These are phyloP conservation scores for Hirschfeldia incana DNA, from an alignment of 345 rosid genomes.

Conservation along the genomic window DNA sequence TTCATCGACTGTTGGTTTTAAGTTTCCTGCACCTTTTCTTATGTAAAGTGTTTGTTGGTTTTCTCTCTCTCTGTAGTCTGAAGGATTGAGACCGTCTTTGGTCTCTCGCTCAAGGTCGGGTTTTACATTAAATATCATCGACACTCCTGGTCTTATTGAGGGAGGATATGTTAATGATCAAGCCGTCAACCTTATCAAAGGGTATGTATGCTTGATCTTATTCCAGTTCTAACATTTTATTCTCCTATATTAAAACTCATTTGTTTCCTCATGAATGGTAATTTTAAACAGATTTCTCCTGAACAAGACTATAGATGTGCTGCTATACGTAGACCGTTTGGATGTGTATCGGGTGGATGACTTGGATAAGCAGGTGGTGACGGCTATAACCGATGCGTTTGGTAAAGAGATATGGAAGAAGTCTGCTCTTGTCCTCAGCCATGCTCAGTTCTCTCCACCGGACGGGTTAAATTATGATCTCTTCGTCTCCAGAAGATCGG, in stretches of 20 bases:
- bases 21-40: neutral
- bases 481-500: slow-evolving; percentile 66
- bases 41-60: slow-evolving; percentile 17
- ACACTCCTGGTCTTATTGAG: slow-evolving; percentile 85
- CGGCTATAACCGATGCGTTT: slow-evolving; percentile 74
- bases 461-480: slow-evolving; percentile 69
- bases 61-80: slow-evolving; percentile 49
- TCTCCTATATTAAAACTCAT: slow-evolving; percentile 17
- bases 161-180: slow-evolving; percentile 86
- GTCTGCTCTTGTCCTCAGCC: slow-evolving; percentile 78
- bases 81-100: slow-evolving; percentile 67
- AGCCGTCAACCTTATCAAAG: slow-evolving; percentile 68
- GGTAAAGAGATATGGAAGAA: slow-evolving; percentile 83
- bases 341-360: slow-evolving; percentile 85
- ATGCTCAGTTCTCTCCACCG: slow-evolving; percentile 87
- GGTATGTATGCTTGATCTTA: slow-evolving; percentile 41
- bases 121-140: slow-evolving; percentile 70
- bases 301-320: slow-evolving; percentile 70
- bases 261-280: slow-evolving; percentile 23
- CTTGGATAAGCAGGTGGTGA: slow-evolving; percentile 72
- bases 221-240: neutral
- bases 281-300: slow-evolving; percentile 58
- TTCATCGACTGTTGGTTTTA: neutral
- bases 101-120: slow-evolving; percentile 81
- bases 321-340: slow-evolving; percentile 78